Percentiles rank a stretch among this genome's conserved stretches.
Conservation (phyloP, 208 protist genomes). For the Leishmania amazonensis region DNA sequence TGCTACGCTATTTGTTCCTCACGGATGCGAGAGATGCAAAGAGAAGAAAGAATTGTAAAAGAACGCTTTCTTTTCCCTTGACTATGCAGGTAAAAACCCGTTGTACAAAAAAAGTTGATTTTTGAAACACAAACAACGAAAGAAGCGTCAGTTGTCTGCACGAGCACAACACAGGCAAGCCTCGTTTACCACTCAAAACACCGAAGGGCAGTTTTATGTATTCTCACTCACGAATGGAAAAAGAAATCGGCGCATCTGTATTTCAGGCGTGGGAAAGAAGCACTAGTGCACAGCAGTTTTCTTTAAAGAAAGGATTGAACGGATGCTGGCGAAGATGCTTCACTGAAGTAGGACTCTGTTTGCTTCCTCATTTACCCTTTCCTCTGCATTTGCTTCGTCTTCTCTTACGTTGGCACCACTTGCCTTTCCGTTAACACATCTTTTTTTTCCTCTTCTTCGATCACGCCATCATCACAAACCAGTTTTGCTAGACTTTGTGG, state of each 20-base stretch:
- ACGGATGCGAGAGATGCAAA: not conserved
- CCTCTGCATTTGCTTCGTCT: not conserved
- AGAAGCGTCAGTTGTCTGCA: not conserved
- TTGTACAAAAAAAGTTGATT: not conserved
- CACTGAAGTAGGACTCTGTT: not conserved
- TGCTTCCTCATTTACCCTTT: not conserved
- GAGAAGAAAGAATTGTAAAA: not conserved
- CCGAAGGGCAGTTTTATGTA: not conserved
- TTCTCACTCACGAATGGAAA: not conserved
- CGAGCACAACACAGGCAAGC: not conserved
- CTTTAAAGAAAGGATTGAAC: not conserved
- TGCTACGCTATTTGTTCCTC: not conserved
- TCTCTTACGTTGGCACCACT: not conserved
- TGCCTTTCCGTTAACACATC: not conserved
- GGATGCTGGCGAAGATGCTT: not conserved
- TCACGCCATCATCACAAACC: not conserved
- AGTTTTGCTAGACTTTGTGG: not conserved
- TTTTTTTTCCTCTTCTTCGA: not conserved
- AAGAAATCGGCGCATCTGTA: not conserved
- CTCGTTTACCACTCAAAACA: not conserved
- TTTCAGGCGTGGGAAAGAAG: not conserved
- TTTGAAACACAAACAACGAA: constrained; percentile 11
- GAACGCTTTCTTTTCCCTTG: constrained; percentile 2
- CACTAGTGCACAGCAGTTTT: not conserved
- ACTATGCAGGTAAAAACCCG: not conserved